Evolutionary conservation across 106 monocot species (phyloP).

Genomic region (Acanthochlamys bracteata): DNA sequence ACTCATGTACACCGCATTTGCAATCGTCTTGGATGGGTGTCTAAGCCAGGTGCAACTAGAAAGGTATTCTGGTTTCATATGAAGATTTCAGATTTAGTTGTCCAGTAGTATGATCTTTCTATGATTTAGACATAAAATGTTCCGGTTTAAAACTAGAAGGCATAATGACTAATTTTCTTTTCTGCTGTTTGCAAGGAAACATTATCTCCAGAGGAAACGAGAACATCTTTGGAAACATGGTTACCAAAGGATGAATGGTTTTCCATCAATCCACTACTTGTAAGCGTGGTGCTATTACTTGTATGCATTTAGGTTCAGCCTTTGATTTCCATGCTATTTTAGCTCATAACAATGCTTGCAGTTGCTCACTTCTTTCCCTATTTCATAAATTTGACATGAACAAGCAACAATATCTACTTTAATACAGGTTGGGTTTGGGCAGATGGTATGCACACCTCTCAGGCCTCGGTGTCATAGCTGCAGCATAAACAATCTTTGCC

Average conservation of each 20-base stretch:
- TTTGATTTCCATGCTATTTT: not conserved
- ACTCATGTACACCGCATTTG: slow-evolving; percentile 98
- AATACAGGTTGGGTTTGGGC: slow-evolving; percentile 91
- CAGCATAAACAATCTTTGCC: slow-evolving; percentile 49
- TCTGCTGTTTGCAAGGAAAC: slow-evolving; percentile 52
- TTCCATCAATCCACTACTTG: slow-evolving; percentile 85
- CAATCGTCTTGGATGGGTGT: slow-evolving; percentile 96
- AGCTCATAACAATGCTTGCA: not conserved
- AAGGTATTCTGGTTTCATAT: slow-evolving; percentile 26
- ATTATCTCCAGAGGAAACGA: slow-evolving; percentile 74
- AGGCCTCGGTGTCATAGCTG: slow-evolving; percentile 63
- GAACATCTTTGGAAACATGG: slow-evolving; percentile 82
- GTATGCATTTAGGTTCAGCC: not conserved
- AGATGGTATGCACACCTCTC: slow-evolving; percentile 81
- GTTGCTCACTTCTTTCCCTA: not conserved
- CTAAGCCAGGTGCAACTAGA: slow-evolving; percentile 39
- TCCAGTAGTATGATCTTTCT: no score
- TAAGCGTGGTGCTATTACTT: slow-evolving; percentile 14
- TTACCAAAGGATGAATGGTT: slow-evolving; percentile 95
- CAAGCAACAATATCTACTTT: not conserved
- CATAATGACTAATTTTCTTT: no score
- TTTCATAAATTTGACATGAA: no score
- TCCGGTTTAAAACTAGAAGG: no score
- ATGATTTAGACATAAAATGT: no score
- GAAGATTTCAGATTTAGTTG: no score